Base-by-base conservation (phyloP, 2,329 filamentous ascomycete species). In the Graphiopsis chlorocephala region DNA sequence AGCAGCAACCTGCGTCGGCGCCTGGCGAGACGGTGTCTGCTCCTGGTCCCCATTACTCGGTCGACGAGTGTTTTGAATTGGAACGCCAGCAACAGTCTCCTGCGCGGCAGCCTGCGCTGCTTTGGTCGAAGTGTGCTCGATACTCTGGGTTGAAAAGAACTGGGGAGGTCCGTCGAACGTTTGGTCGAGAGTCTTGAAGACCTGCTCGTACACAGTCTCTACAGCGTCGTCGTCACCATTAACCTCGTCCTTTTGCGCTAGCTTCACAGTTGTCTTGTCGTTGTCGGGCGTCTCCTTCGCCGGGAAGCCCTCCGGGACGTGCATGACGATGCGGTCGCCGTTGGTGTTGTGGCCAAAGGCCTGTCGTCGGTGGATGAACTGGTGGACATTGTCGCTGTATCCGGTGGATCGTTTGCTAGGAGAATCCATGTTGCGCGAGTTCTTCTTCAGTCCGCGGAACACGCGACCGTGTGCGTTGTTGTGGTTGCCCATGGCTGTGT, bases 131-230 rank as follows among this genome's bases (percentile, higher is more conserved):
- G 69, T 67, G 7, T 59, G 45, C 17, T 65, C 58, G 26, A 68
- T 42, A 45, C 52, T 56, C 72, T 55, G 52, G 73, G 60, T 76
- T 11, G 70, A 69, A 59, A 74, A 77, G 42, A 73, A 70, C 33
- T 73, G 74, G 1, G 68, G 70, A 10, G 79, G 76, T 35, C 84
- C 85, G 26, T 77, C 73, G 68, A 87, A 87, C 52, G 83, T 84
- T 67, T 64, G 80, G 73, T 78, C 71, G 20, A 81, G 76, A 0
- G 85, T 87, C 56, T 84, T 79, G 74, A 86, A 86, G 63, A 87
- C 81, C 28, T 84, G 75, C 4, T 75, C 77, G 25, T 77, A 73
- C 31, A 78, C 71, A 1, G 78, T 79, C 29, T 73, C 69, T 59
- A 72, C 65, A 60, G 67, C 68, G 17, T 58, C 55, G 20, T 67